Percentiles rank a stretch among this genome's conserved stretches.
These are phyloP conservation scores for Phialocephala sp. DNA, from an alignment of 2,329 filamentous ascomycete species.

Conservation along the genomic window DNA sequence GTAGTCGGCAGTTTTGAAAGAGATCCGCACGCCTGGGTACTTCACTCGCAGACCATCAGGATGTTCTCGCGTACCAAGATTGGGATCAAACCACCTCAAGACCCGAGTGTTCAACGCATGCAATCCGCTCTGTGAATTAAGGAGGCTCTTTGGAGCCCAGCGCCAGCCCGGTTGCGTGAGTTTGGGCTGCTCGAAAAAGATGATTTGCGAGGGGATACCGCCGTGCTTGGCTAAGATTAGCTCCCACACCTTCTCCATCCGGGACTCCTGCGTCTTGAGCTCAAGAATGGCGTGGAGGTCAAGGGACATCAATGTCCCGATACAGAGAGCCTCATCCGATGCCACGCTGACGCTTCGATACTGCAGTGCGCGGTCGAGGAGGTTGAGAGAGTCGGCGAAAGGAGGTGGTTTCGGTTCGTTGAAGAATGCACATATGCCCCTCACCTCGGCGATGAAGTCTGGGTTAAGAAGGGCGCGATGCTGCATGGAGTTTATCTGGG, in stretches of 20 bases:
- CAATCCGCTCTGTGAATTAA: conserved; percentile 4
- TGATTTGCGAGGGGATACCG: conserved; percentile 32
- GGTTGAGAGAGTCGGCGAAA: neutral
- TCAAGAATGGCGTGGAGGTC: conserved; percentile 32
- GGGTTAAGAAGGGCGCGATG: neutral
- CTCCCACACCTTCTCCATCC: conserved; percentile 40
- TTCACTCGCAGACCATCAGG: conserved; percentile 16
- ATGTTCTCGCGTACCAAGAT: conserved; percentile 7
- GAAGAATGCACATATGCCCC: neutral
- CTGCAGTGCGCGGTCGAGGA: conserved; percentile 38
- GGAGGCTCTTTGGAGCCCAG: conserved; percentile 37
- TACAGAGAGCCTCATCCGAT: conserved; percentile 43
- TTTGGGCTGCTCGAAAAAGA: conserved; percentile 38
- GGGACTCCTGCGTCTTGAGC: conserved; percentile 12
- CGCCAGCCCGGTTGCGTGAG: conserved; percentile 36
- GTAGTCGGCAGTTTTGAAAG: conserved; percentile 2
- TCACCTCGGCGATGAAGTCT: neutral
- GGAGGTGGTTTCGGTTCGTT: conserved; percentile 3
- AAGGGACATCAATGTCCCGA: conserved; percentile 40
- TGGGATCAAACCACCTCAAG: neutral
- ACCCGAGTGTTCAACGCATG: neutral
- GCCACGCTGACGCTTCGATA: conserved; percentile 41
- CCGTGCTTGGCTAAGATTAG: conserved; percentile 27
- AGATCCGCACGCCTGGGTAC: neutral
- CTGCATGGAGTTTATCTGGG: neutral